phyloP scores from a whole-genome alignment of 2,329 filamentous ascomycete genomes.

The Pestalotiopsis sp. region DNA sequence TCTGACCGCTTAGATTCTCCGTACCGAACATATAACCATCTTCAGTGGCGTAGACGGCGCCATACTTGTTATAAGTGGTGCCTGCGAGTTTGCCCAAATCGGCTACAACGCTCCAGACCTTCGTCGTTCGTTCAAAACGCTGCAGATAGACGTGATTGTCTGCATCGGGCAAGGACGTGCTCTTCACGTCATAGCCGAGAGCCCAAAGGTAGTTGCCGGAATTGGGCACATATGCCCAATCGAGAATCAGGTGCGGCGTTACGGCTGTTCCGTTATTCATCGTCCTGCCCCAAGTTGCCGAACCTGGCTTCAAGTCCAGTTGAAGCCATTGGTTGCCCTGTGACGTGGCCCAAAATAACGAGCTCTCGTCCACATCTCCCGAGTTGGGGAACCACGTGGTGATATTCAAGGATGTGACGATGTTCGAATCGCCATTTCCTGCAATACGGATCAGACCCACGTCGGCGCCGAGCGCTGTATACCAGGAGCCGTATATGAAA shows the following conservation, averaged over 20 bases:
- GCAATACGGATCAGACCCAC: conserved; percentile 17
- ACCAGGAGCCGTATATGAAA: conserved; percentile 19
- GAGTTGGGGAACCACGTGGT: neutral
- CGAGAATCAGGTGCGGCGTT: neutral
- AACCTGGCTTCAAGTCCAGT: conserved; percentile 1
- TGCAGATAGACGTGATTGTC: neutral
- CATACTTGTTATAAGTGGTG: no score
- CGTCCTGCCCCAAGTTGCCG: neutral
- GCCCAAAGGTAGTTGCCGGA: conserved; percentile 1
- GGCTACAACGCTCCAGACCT: neutral
- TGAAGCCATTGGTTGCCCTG: neutral
- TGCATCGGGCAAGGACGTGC: no score
- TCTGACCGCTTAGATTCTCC: neutral
- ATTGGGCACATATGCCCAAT: conserved; percentile 4
- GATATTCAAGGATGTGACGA: conserved; percentile 6
- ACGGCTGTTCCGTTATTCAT: neutral
- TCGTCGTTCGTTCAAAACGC: neutral
- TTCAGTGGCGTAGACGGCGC: neutral
- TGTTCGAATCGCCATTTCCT: conserved; percentile 14
- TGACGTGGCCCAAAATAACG: conserved; percentile 2
- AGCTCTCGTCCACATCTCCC: conserved; percentile 12
- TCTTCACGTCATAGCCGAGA: neutral
- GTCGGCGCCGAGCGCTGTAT: neutral
- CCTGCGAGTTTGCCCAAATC: neutral
- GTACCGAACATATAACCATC: conserved; percentile 1